phyloP scores from a whole-genome alignment of 148 eudicot genomes.

The Silene latifolia region DNA sequence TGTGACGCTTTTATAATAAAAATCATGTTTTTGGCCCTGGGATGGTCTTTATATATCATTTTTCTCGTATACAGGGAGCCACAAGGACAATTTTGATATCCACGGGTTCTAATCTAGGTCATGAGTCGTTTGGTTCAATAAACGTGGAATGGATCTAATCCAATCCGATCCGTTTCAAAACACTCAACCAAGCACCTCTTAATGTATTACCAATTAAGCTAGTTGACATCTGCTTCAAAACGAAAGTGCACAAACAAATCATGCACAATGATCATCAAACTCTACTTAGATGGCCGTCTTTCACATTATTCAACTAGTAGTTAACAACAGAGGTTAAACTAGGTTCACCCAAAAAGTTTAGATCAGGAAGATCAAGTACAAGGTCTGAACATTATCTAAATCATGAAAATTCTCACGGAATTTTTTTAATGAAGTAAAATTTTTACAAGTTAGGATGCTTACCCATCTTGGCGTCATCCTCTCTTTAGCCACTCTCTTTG shows the following conservation, averaged over 20 bases:
- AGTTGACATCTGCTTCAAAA: too few species aligned
- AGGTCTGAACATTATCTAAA: too few species aligned
- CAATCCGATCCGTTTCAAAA: too few species aligned
- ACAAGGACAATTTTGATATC: too few species aligned
- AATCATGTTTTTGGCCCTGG: not conserved
- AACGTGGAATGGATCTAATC: too few species aligned
- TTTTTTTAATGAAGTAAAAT: not conserved
- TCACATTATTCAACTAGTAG: not conserved
- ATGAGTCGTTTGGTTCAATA: too few species aligned
- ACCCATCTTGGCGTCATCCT: conserved; percentile 63
- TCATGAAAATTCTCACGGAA: not conserved
- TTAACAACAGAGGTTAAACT: not conserved
- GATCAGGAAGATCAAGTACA: too few species aligned
- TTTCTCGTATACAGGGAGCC: too few species aligned
- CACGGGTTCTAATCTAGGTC: too few species aligned
- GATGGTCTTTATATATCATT: not conserved
- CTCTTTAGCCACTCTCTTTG: conserved; percentile 39
- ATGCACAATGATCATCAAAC: not conserved
- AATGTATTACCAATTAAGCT: too few species aligned
- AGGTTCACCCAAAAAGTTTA: too few species aligned
- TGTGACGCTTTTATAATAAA: not conserved
- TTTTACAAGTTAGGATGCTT: conserved; percentile 22
- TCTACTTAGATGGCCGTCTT: not conserved
- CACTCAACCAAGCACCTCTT: too few species aligned
- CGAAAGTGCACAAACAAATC: not conserved